Evolutionary conservation across 768 basidiomycete species (phyloP).

Genomic region (Suillus spraguei): DNA sequence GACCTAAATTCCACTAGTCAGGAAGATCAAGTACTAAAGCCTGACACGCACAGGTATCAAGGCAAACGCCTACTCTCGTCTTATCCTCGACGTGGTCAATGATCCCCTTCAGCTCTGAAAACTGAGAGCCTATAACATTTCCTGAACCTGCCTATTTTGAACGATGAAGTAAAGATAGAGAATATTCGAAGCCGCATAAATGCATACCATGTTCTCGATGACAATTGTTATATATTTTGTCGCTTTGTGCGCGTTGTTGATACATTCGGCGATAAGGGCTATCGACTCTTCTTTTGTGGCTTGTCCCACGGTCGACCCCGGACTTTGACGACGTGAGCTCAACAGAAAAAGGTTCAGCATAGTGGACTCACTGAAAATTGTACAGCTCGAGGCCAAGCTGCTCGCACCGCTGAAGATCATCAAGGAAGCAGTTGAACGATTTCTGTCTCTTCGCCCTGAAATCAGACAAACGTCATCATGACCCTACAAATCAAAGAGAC

Average conservation of each 20-base stretch:
- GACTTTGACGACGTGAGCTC: conserved; percentile 42
- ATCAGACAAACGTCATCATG: not conserved
- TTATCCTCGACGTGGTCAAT: conserved; percentile 75
- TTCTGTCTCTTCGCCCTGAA: conserved; percentile 66
- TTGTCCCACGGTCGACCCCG: conserved; percentile 81
- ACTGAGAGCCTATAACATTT: conserved; percentile 75
- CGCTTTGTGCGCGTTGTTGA: conserved; percentile 72
- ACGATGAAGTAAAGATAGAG: not conserved
- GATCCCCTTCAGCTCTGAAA: conserved; percentile 67
- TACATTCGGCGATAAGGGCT: conserved; percentile 63
- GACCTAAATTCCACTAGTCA: conserved; percentile 46
- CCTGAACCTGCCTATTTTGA: conserved; percentile 68
- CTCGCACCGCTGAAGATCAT: conserved; percentile 80
- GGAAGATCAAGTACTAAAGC: not conserved
- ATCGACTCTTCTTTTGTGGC: conserved; percentile 64
- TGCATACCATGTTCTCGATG: conserved; percentile 81
- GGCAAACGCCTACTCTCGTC: conserved; percentile 74
- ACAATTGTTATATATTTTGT: conserved; percentile 63
- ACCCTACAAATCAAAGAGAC: not conserved
- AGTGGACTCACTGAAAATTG: conserved; percentile 79
- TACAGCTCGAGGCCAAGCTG: conserved; percentile 71
- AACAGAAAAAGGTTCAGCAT: not conserved
- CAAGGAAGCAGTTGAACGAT: conserved; percentile 78
- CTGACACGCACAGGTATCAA: conserved; percentile 72
- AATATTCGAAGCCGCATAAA: not conserved